phyloP scores from a whole-genome alignment of 2,329 filamentous ascomycete species.

The Colletotrichum tanaceti region DNA sequence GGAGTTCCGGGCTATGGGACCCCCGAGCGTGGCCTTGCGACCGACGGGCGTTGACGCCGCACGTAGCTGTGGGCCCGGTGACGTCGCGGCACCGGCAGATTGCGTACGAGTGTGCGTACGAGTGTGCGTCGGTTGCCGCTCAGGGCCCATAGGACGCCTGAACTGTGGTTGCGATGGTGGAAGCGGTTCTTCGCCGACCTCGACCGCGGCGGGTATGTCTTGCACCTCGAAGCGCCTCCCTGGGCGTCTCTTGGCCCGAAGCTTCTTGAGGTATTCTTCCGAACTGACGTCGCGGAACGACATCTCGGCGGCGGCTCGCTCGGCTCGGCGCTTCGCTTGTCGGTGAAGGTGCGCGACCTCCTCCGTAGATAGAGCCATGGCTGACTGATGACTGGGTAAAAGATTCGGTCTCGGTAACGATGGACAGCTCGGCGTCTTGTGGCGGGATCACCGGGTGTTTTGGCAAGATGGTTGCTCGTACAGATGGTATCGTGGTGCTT shows the following conservation, averaged over 20 bases:
- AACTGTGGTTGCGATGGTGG: not conserved
- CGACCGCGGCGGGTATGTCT: constrained; percentile 28
- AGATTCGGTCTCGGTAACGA: not conserved
- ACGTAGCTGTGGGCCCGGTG: not conserved
- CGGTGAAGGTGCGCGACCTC: constrained; percentile 28
- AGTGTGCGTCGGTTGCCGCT: not conserved
- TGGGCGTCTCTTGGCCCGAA: constrained; percentile 31
- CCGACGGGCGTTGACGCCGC: not conserved
- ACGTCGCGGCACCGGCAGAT: constrained; percentile 1
- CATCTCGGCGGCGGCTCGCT: constrained; percentile 36
- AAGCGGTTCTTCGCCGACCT: constrained; percentile 22
- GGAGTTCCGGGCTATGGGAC: not conserved
- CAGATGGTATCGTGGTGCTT: not conserved
- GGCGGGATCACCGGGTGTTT: not conserved
- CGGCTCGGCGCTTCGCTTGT: constrained; percentile 32
- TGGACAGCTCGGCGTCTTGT: not conserved
- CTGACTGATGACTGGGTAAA: not conserved
- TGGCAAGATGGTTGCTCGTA: too few species aligned
- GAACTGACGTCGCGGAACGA: constrained; percentile 30
- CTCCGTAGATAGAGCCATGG: constrained; percentile 28
- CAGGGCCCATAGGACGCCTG: not conserved
- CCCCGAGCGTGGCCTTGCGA: not conserved
- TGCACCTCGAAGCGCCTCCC: constrained; percentile 23
- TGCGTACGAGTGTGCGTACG: not conserved
- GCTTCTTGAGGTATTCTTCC: constrained; percentile 28